Evolutionary conservation across 2,329 filamentous ascomycete genomes (phyloP), one percentile per base, ranked within the genome.

Genomic region (Plectosphaerella cucumerina): DNA sequence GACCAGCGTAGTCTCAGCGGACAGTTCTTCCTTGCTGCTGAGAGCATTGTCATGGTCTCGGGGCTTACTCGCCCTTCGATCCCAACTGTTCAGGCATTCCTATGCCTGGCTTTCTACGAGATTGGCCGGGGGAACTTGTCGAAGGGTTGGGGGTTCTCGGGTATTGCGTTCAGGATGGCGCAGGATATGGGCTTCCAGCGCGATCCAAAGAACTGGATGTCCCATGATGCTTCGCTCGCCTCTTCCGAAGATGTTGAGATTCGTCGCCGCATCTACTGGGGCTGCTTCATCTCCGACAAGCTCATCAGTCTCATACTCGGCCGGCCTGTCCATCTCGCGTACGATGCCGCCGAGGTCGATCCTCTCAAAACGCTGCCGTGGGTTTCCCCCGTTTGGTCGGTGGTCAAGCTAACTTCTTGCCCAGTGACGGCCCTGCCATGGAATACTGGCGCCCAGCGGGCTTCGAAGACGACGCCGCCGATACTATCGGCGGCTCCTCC

Each of bases 131-230:
- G 62, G 0, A 65, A 60, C 43, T 46, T 59, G 5, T 65, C 61
- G 3, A 65, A 65, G 14, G 61, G 60, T 0, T 64, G 62, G 62
- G 54, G 50, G 0, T 60, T 61, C 14, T 64, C 62, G 9, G 62
- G 62, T 5, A 63, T 64, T 15, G 63, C 63, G 3, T 65, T 65
- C 42, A 60, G 62, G 2, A 63, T 64, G 54, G 62, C 58, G 1
- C 59, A 64, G 44, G 62, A 65, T 35, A 33, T 65, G 5, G 62
- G 61, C 2, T 59, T 65, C 23, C 60, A 65, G 23, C 56, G 53
- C 47, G 61, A 62, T 18, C 60, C 61, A 0, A 56, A 57, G 15
- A 43, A 50, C 2, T 65, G 60, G 59, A 33, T 59, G 8, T 49
- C 50, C 0, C 50, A 56, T n/a, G 59, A 64, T 11, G 47, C 50